A percentile compares a stretch with the other conserved stretches of the same genome.
Conservation (phyloP, 805 yeast species). For the Suhomyces prunicola region DNA sequence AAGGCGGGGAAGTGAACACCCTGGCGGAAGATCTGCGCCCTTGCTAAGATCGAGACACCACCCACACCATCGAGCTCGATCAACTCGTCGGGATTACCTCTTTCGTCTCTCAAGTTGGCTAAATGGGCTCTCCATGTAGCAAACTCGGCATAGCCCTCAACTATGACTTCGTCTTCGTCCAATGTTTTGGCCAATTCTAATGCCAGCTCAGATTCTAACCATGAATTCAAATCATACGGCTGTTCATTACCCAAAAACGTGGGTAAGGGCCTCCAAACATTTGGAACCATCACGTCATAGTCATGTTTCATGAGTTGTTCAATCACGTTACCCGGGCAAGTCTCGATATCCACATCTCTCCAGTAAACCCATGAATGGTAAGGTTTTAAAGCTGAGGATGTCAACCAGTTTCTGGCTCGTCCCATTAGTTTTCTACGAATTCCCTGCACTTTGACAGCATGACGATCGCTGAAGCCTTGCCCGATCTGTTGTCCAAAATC, state of each 20-base stretch:
- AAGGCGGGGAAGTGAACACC: conserved; percentile 87
- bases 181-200: conserved; percentile 59
- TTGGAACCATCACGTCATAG: conserved; percentile 75
- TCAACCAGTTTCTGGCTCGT: conserved; percentile 80
- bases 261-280: conserved; percentile 97
- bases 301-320: conserved; percentile 67
- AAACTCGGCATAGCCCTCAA: conserved; percentile 84
- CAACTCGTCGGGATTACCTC: conserved; percentile 62
- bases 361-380: conserved; percentile 90
- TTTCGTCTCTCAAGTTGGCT: conserved; percentile 62
- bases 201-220: conserved; percentile 88
- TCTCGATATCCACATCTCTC: conserved; percentile 84
- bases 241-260: conserved; percentile 87
- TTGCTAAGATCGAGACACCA: conserved; percentile 78
- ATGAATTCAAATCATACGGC: conserved; percentile 93
- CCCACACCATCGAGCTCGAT: conserved; percentile 81
- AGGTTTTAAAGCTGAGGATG: conserved; percentile 70
- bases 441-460: conserved; percentile 83
- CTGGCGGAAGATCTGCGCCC: conserved; percentile 68
- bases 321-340: conserved; percentile 74
- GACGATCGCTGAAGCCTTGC: conserved; percentile 80
- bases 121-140: conserved; percentile 84
- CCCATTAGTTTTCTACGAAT: conserved; percentile 83
- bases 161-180: conserved; percentile 81
- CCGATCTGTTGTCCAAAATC: conserved; percentile 85